Percentiles rank a stretch among this genome's conserved stretches.
These are phyloP conservation scores for Eucalyptus paniculata DNA, from an alignment of 345 rosid genomes.

Conservation along the genomic window DNA sequence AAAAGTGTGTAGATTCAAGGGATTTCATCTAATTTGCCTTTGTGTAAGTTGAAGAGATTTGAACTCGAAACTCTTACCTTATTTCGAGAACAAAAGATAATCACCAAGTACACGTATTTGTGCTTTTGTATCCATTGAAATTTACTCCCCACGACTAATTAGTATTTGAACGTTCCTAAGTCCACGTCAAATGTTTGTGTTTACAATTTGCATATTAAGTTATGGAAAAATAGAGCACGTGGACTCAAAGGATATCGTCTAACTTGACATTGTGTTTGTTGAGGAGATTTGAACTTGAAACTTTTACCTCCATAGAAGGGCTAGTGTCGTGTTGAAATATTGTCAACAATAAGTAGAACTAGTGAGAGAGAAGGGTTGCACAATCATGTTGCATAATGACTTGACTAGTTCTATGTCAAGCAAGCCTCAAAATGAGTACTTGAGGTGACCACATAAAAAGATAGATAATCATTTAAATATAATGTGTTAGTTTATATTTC, in stretches of 20 bases:
- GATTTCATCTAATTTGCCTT: background rate
- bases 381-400: background rate
- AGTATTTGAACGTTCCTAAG: background rate
- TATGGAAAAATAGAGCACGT: background rate
- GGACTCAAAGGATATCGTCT: background rate
- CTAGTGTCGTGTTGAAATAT: background rate
- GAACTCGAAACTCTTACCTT: background rate
- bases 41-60: background rate
- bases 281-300: background rate
- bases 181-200: background rate
- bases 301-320: background rate
- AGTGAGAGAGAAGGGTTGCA: background rate
- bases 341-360: accelerated
- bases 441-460: background rate
- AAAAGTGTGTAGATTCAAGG: background rate
- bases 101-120: accelerated
- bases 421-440: background rate
- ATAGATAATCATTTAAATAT: background rate
- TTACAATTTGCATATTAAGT: background rate
- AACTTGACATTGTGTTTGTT: background rate
- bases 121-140: background rate
- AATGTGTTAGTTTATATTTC: accelerated
- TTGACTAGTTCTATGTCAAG: background rate
- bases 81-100: background rate
- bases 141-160: background rate